Base-by-base conservation (phyloP, 2,329 filamentous ascomycete species). In the Cladorrhinum sp. region DNA sequence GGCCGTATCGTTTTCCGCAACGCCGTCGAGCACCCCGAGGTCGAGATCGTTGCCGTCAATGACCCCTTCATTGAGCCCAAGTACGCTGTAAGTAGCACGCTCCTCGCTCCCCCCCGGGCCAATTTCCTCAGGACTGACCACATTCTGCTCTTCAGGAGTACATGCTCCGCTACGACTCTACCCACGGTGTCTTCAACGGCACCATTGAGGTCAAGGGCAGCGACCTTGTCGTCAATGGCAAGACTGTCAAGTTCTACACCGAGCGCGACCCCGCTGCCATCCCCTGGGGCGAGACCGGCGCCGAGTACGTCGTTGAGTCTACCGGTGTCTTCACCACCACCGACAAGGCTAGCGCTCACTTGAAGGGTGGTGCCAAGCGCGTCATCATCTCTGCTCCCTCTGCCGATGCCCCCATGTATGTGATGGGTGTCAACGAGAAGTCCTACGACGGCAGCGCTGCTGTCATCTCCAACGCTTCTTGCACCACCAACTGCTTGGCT, bases 401-500 rank as follows among this genome's bases (percentile, higher is more conserved):
- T 66, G 89, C 90, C 70, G 95, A 99, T 83, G 95, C 95, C 75
- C 94, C 94, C 77, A 99, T 99, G 95, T 99, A 96, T 87, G 95
- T 99, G 77, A 96, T 97, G 88, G 95, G 95, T 78, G 95, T 99
- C 84, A 99, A 98, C 87, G 85, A 98, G 82, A 86, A 93, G 79
- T 85, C 80, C 73, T 98, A 98, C 89, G 94, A 91, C 79, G 88
- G 89, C 77, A 90, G 90, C 77, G 86, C 95, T 79, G 83, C 92
- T 73, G 89, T 99, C 79, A 91, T 98, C 83, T 98, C 95, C 83
- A 99, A 99, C 85, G 95, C 95, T 73, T 98, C 95, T 72, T 98
- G 95, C 92, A 99, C 95, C 79, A 98, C 95, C 86, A 99, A 99
- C 91, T 98, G 95, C 89, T 83, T 99, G 81, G 95, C 95, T 79